Percentiles rank a stretch among this genome's conserved stretches.
Evolutionary conservation across 2,329 filamentous ascomycete genomes (phyloP).

Genomic region (Alternaria consortialis): DNA sequence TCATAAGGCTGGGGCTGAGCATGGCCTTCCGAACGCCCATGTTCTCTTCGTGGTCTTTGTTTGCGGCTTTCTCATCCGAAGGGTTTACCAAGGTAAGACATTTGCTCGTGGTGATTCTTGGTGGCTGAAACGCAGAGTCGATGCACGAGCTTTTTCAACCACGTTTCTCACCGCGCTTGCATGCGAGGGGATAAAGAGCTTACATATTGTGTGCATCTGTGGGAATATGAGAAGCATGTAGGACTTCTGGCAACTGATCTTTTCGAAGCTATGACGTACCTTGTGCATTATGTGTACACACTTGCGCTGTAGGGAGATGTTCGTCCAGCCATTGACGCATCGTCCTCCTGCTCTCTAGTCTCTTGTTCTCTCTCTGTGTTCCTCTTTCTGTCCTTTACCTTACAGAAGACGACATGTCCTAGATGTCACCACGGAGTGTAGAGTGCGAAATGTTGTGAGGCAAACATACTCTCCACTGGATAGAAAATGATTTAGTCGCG

Average conservation of each 20-base stretch:
- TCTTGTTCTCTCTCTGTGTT: not conserved
- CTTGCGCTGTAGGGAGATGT: not conserved
- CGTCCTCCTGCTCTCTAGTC: not conserved
- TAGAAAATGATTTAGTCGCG: not conserved
- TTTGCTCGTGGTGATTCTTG: not conserved
- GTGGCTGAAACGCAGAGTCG: slow-evolving; percentile 2
- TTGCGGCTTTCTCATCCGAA: not conserved
- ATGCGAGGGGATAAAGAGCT: not conserved
- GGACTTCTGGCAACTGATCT: not conserved
- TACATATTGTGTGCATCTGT: not conserved
- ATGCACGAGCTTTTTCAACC: not conserved
- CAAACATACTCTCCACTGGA: not conserved
- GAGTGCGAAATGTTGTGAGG: not conserved
- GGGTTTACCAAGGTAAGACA: not conserved
- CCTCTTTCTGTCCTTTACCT: not conserved
- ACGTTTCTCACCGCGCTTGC: not conserved
- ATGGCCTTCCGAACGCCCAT: not conserved
- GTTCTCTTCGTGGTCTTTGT: not conserved
- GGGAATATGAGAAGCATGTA: not conserved
- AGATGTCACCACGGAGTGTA: not conserved
- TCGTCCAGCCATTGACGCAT: not conserved
- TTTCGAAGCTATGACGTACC: not conserved
- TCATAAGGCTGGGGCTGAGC: not conserved
- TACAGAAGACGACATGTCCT: not conserved
- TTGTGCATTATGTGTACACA: not conserved